phyloP scores from a whole-genome alignment of 73 alveolate species.

The Paramecium octaurelia region DNA sequence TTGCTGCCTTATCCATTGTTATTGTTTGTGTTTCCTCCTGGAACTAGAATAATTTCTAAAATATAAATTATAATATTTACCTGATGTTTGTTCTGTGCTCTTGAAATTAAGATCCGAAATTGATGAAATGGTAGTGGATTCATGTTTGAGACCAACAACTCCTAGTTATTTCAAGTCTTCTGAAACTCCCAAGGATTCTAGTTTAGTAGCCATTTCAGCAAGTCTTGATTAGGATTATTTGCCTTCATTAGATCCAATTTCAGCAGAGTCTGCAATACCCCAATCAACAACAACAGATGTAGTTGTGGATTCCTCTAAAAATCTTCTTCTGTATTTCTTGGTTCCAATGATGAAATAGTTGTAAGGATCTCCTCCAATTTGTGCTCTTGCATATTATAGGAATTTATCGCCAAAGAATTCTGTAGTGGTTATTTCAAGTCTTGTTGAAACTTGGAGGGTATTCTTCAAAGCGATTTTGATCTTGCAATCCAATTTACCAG shows the following conservation, averaged over 20 bases:
- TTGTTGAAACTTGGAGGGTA: slow-evolving; percentile 4
- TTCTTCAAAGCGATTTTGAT: background rate
- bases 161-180: background rate
- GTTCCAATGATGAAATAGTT: slow-evolving; percentile 29
- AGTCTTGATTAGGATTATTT: background rate
- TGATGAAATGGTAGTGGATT: background rate
- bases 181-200: background rate
- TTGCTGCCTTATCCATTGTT: background rate
- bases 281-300: background rate
- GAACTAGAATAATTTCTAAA: background rate
- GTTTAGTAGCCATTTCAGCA: background rate
- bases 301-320: background rate
- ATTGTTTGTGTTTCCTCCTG: background rate
- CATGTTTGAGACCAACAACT: background rate
- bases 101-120: background rate
- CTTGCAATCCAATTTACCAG: slow-evolving; percentile 35
- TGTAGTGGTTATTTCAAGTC: background rate
- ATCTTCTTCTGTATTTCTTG: slow-evolving; percentile 4
- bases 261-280: background rate
- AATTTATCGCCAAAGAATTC: slow-evolving; percentile 17
- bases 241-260: slow-evolving; percentile 4
- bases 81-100: background rate
- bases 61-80: background rate
- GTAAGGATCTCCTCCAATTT: slow-evolving; percentile 42
- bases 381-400: slow-evolving; percentile 19